Evolutionary conservation across 208 protist genomes (phyloP), one percentile per base, ranked within the genome.

Genomic region (Blastocrithidia nonstop): DNA sequence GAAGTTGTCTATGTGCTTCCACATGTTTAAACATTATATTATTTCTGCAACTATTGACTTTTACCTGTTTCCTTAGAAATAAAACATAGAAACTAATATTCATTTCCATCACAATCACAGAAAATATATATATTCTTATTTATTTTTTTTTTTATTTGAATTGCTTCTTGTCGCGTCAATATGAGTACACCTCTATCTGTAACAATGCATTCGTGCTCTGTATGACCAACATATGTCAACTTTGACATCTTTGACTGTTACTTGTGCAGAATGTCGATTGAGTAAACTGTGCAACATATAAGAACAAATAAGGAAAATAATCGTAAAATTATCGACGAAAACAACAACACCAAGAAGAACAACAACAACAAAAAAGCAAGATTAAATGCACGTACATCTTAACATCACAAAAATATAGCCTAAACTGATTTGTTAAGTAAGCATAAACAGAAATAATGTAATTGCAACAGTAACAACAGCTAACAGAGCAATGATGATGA

Each of bases 211-310:
- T 59, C 75, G 2, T 71, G 56, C 54, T 74, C 71, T 27, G 61
- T 62, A 29, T 85, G 71, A 63, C 78, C 83, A 20, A 37, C 70
- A 36, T 75, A 50, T 36, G 50, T 88, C n/a, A 75, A 88, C 49
- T 77, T 86, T 44, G 50, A 46, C 21, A 45, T 74, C 21, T 80
- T 86, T n/a, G 33, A 52, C 16, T 66, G 64, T 25, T 88, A 80
- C 53, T 45, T 80, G 0, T 62, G 55, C 1, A 79, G 83, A 20
- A 71, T 64, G 60, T 71, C 77, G 0, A 60, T 67, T 0, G 78
- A 88, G n/a, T 75, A 88, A 45, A 60, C 66, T 9, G 70, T 85
- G 6, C 64, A 80, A 44, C 49, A 70, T 16, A 57, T 83, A 13
- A 57, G 74, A 54, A 38, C 45, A 22, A 11, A 35, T n/a, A 15